Evolutionary conservation across 345 rosid genomes (phyloP), one percentile per base, ranked within the genome.

Genomic region (Salix purpurea): DNA sequence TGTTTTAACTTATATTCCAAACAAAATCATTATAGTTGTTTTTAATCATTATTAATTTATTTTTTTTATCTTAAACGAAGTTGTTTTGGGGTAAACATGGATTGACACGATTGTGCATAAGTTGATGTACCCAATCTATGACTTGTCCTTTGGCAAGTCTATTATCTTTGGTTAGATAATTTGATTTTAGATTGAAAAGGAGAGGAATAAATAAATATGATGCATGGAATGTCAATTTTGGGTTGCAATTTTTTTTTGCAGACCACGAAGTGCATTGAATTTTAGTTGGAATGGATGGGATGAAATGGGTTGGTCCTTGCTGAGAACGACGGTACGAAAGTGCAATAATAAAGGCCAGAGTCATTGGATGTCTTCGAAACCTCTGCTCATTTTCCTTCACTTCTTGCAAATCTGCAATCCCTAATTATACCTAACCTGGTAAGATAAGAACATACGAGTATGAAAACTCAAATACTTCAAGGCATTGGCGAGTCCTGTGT

Each of bases 261-360:
- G 52, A 32, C 24, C 36, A 30, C n/a, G 28, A 67, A 65, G 16
- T 58, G 77, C 85, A 74, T 54, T 83, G 83, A 76, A 79, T 73
- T 26, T 72, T n/a, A 65, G 50, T 65, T 71, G 79, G 76, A 39
- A 18, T 7, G 44, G 0, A 24, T n/a, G 24, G 30, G 15, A 37
- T 39, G 40, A 42, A 11, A 26, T n/a, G 28, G 34, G 58, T 44
- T 36, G 75, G 36, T 67, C 67, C 60, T 67, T 52, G 56, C 62
- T 65, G 66, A 67, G 36, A 21, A 39, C 19, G 28, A 23, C 11
- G 58, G 61, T n/a, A 19, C 19, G 16, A 16, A 23, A 6, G 1
- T 3, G 28, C 2, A 15, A 14, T 23, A 19, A 60, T 23, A 19
- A 60, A 72, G 40, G 21, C 48, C 34, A 54, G 21, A 65, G 65